Conservation (phyloP, 2,329 filamentous ascomycete genomes). For the Chaetomium globosum region DNA sequence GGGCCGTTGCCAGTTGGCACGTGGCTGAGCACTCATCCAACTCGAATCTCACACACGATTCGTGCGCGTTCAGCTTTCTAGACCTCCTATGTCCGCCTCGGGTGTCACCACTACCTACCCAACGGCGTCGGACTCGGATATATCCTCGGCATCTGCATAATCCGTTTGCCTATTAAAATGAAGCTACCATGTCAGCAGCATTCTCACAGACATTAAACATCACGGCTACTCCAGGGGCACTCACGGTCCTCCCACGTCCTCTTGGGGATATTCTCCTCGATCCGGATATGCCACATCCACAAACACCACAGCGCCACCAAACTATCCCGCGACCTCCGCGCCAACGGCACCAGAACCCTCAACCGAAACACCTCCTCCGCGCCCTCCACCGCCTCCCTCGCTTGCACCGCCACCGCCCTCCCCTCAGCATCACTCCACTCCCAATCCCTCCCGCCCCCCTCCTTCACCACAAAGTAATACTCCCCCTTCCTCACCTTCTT, state of each 20-base stretch:
- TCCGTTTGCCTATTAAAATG: conserved; percentile 11
- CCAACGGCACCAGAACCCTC: conserved; percentile 25
- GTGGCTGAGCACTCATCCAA: background rate
- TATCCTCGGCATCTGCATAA: background rate
- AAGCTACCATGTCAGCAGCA: background rate
- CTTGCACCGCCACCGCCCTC: conserved; percentile 21
- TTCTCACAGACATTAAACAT: background rate
- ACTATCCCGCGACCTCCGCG: conserved; percentile 22
- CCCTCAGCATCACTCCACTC: conserved; percentile 21
- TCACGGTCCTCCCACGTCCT: conserved; percentile 27
- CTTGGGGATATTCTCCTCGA: background rate
- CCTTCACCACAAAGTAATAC: conserved; percentile 25
- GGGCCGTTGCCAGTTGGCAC: background rate
- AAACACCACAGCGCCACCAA: conserved; percentile 32
- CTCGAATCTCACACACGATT: background rate
- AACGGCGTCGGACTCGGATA: background rate
- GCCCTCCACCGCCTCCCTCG: background rate
- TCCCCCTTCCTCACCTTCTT: conserved; percentile 17
- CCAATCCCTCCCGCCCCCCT: conserved; percentile 1
- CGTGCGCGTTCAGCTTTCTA: background rate
- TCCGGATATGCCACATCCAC: conserved; percentile 32
- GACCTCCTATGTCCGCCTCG: too few relatives aligned
- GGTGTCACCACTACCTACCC: background rate
- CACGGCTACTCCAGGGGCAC: background rate
- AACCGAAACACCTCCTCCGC: conserved; percentile 13